phyloP scores from a whole-genome alignment of 31 red algal species.

The Porphyra umbilicalis region DNA sequence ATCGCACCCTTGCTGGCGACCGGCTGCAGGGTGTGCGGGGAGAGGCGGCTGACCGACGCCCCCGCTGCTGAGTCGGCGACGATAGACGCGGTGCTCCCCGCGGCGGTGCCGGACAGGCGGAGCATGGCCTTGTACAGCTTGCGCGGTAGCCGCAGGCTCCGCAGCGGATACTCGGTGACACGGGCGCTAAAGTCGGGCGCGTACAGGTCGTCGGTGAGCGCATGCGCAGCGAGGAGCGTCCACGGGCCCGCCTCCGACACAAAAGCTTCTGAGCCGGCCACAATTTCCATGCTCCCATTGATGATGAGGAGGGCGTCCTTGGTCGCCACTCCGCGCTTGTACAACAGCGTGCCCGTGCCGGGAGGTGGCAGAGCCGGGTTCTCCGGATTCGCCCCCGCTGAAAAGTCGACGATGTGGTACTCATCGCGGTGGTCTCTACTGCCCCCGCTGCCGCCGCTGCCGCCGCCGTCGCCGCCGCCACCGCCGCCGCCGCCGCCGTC shows the following conservation, averaged over 20 bases:
- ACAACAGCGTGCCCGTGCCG: conserved; percentile 14
- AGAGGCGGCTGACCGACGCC: not conserved
- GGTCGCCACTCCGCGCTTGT: conserved; percentile 63
- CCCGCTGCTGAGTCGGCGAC: not conserved
- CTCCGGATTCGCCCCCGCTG: not conserved
- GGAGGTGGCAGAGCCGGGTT: not conserved
- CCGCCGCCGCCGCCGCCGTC: not conserved
- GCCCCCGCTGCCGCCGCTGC: no score
- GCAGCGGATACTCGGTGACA: conserved; percentile 67
- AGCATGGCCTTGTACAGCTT: conserved; percentile 64
- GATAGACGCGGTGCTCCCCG: not conserved
- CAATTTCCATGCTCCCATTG: conserved; percentile 68
- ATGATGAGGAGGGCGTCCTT: conserved; percentile 84
- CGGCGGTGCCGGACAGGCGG: not conserved
- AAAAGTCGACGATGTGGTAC: no score
- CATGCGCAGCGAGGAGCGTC: conserved; percentile 71
- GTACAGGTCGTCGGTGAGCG: conserved; percentile 76
- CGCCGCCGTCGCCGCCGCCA: not conserved
- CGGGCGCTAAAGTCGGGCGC: conserved; percentile 88
- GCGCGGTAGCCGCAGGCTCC: conserved; percentile 60
- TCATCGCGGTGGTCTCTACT: no score
- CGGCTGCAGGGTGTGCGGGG: not conserved
- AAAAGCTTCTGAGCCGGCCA: conserved; percentile 66
- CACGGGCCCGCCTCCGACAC: conserved; percentile 78
- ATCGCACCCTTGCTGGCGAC: not conserved